Percentiles rank a stretch among this genome's conserved stretches.
These are phyloP conservation scores for Coemansia sp. DNA, from an alignment of 192 early-diverging fungal genomes.

Conservation along the genomic window DNA sequence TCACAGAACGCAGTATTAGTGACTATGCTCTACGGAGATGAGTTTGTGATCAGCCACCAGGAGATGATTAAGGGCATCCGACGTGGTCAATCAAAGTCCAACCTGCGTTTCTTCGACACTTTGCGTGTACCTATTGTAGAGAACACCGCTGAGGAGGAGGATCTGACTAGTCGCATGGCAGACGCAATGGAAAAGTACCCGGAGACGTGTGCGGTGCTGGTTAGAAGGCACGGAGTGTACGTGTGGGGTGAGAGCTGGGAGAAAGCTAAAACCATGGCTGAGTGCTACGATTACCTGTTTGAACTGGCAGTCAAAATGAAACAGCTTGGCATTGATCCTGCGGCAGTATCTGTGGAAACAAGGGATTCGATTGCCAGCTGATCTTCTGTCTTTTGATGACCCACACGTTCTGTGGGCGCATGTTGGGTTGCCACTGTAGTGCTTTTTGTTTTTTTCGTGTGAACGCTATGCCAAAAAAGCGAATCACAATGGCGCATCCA, in stretches of 20 bases:
- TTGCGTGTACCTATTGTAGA: constrained; percentile 93
- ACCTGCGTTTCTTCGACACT: constrained; percentile 75
- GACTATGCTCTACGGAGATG: constrained; percentile 77
- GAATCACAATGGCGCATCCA: background rate
- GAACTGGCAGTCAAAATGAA: constrained; percentile 95
- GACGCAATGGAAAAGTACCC: constrained; percentile 85
- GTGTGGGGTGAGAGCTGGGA: constrained; percentile 97
- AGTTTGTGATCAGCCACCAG: constrained; percentile 89
- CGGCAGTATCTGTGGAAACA: constrained; percentile 22
- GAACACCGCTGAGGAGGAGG: constrained; percentile 92
- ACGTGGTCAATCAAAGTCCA: constrained; percentile 63
- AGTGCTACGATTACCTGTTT: constrained; percentile 99
- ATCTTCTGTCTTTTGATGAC: background rate
- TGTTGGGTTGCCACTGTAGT: background rate
- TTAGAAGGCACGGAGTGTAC: constrained; percentile 93
- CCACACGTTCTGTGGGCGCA: background rate
- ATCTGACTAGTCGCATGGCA: constrained; percentile 84
- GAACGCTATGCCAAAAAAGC: background rate
- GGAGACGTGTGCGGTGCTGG: constrained; percentile 90
- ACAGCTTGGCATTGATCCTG: constrained; percentile 78
- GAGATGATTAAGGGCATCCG: constrained; percentile 99
- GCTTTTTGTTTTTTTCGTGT: background rate
- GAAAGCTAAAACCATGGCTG: constrained; percentile 96
- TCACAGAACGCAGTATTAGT: constrained; percentile 94
- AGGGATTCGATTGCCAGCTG: constrained; percentile 12